These are phyloP conservation scores for Periconia macrospinosa DNA, from an alignment of 2,329 filamentous ascomycete genomes.

Conservation along the genomic window DNA sequence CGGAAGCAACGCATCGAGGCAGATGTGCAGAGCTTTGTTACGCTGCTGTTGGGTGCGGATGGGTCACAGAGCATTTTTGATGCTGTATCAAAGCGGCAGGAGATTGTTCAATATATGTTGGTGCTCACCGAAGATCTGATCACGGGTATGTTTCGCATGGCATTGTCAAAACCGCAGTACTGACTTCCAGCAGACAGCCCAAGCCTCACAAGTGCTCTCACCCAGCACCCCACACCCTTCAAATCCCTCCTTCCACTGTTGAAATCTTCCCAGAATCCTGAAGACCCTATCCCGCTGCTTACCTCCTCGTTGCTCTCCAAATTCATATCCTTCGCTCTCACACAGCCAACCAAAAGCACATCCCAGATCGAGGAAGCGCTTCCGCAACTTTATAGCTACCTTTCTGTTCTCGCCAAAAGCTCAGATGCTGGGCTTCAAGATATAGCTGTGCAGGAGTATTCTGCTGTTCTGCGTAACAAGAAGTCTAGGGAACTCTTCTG, in stretches of 20 bases:
- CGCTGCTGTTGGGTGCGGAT: slow-evolving; percentile 73
- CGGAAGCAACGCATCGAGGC: slow-evolving; percentile 78
- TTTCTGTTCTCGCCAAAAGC: slow-evolving; percentile 80
- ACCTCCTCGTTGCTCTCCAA: slow-evolving; percentile 83
- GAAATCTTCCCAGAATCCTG: slow-evolving; percentile 78
- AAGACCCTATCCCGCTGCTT: slow-evolving; percentile 86
- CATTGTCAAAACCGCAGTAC: background rate
- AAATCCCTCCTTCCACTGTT: slow-evolving; percentile 83
- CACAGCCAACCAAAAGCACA: slow-evolving; percentile 61
- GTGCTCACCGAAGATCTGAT: slow-evolving; percentile 87
- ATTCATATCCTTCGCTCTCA: slow-evolving; percentile 68
- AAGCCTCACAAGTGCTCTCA: slow-evolving; percentile 72
- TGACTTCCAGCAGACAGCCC: slow-evolving; percentile 67
- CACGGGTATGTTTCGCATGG: slow-evolving; percentile 61
- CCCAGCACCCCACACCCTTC: slow-evolving; percentile 69
- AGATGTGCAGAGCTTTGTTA: slow-evolving; percentile 78
- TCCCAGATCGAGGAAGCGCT: slow-evolving; percentile 73
- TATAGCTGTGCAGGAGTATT: slow-evolving; percentile 91
- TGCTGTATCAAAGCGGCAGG: slow-evolving; percentile 75
- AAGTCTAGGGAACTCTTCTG: slow-evolving; percentile 83
- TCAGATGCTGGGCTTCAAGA: slow-evolving; percentile 90
- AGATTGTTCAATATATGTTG: slow-evolving; percentile 93
- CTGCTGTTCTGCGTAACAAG: slow-evolving; percentile 75
- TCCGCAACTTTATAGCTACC: slow-evolving; percentile 80
- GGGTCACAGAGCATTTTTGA: slow-evolving; percentile 77